Percentiles rank a stretch among this genome's conserved stretches.
Conservation (phyloP, 257 asterid species). For the Ballota nigra region DNA sequence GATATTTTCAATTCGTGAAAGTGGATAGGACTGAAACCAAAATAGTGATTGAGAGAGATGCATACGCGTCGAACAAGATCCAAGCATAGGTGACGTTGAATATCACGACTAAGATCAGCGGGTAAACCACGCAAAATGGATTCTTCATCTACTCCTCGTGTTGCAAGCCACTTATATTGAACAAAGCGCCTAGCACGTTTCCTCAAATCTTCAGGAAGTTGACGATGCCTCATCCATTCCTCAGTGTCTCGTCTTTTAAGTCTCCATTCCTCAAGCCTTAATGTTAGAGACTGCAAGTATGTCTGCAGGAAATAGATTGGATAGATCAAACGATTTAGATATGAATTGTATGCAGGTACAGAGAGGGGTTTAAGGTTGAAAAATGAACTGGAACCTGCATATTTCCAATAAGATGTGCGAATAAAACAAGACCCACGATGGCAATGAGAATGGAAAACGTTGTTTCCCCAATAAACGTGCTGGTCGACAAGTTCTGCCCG, state of each 20-base stretch:
- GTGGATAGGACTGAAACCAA: too few species aligned
- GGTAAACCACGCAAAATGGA: slow-evolving; percentile 74
- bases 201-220: slow-evolving; percentile 86
- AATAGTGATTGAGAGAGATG: slow-evolving; percentile 1
- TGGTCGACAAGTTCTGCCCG: slow-evolving; percentile 88
- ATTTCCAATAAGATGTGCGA: slow-evolving; percentile 92
- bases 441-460: slow-evolving; percentile 87
- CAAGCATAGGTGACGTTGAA: slow-evolving; percentile 93
- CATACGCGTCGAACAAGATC: slow-evolving; percentile 94
- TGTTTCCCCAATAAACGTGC: slow-evolving; percentile 83
- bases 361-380: background rate
- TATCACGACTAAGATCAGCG: slow-evolving; percentile 84
- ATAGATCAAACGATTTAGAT: background rate
- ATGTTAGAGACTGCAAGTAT: slow-evolving; percentile 79
- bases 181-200: slow-evolving; percentile 80
- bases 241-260: slow-evolving; percentile 87
- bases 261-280: slow-evolving; percentile 93
- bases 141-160: slow-evolving; percentile 95
- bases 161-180: slow-evolving; percentile 94
- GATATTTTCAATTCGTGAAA: too few species aligned
- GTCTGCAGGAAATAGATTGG: slow-evolving; percentile 42
- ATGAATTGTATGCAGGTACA: background rate
- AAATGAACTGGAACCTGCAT: slow-evolving; percentile 63
- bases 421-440: slow-evolving; percentile 77
- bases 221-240: slow-evolving; percentile 99